Conservation (phyloP, 116 monocot genomes). For the Cymodocea nodosa region DNA sequence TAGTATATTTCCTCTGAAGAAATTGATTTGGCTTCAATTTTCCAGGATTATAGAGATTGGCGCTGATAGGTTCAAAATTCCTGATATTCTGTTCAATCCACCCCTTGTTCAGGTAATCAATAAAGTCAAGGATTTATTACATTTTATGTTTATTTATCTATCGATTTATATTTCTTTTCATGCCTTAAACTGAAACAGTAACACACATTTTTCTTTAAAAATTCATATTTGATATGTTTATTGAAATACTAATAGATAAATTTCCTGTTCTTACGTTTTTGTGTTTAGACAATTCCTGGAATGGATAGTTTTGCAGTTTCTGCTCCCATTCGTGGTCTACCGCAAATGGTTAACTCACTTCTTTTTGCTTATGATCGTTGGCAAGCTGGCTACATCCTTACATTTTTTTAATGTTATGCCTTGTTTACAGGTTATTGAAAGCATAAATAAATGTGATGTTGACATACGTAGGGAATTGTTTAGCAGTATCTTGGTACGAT, state of each 20-base stretch:
- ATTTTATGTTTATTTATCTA: not conserved
- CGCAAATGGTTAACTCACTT: slow-evolving; percentile 60
- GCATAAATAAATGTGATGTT: slow-evolving; percentile 94
- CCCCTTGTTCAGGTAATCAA: slow-evolving; percentile 64
- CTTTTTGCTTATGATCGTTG: not conserved
- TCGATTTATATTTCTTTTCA: too few species aligned
- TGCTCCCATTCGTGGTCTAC: slow-evolving; percentile 48
- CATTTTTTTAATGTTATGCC: not conserved
- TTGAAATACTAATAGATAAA: not conserved
- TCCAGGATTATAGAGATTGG: slow-evolving; percentile 94
- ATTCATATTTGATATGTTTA: too few species aligned
- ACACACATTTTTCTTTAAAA: too few species aligned
- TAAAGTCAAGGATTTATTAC: not conserved
- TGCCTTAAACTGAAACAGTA: too few species aligned
- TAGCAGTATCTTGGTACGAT: slow-evolving; percentile 80
- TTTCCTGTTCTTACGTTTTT: slow-evolving; percentile 1
- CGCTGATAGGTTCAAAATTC: slow-evolving; percentile 91
- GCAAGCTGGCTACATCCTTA: not conserved
- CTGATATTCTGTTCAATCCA: slow-evolving; percentile 97
- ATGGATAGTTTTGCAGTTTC: slow-evolving; percentile 54
- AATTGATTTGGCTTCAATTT: slow-evolving; percentile 3
- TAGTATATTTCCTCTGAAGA: not conserved
- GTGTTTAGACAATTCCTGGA: slow-evolving; percentile 74
- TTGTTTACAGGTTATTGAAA: slow-evolving; percentile 64
- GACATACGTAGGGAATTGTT: slow-evolving; percentile 90